Percentiles rank a stretch among this genome's conserved stretches.
Conservation (phyloP, 306 rosid genomes). For the Vigna hirtella region DNA sequence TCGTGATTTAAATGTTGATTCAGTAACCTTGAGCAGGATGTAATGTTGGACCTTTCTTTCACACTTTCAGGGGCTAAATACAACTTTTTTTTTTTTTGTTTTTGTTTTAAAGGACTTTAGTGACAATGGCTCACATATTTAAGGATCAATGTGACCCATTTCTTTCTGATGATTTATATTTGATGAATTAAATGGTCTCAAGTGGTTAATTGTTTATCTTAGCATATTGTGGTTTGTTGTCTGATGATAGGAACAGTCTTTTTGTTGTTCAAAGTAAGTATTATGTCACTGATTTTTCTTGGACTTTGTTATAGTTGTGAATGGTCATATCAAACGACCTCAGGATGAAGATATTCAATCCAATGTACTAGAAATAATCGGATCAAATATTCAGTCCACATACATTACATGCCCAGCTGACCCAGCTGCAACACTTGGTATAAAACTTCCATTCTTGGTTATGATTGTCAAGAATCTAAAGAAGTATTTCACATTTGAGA, state of each 20-base stretch:
- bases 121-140: no score
- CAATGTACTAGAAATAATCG: conserved; percentile 90
- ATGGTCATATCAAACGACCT: conserved; percentile 92
- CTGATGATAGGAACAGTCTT: background rate
- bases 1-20: no score
- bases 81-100: no score
- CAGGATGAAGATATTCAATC: conserved; percentile 98
- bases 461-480: conserved; percentile 73
- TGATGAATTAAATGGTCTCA: conserved; percentile 13
- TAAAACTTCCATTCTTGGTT: conserved; percentile 91
- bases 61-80: no score
- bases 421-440: conserved; percentile 91
- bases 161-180: conserved; percentile 18
- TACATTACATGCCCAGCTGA: conserved; percentile 98
- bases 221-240: conserved; percentile 12
- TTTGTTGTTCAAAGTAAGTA: background rate
- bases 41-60: no score
- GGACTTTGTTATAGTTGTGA: conserved; percentile 56
- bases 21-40: no score
- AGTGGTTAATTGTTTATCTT: background rate
- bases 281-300: conserved; percentile 29
- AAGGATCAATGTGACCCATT: background rate
- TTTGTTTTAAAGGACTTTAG: no score
- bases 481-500: conserved; percentile 95
- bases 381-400: conserved; percentile 90